Percentiles rank a stretch among this genome's conserved stretches.
Evolutionary conservation across 1,139 yeast genomes (phyloP).

Genomic region (Magnusiomyces suaveolens): DNA sequence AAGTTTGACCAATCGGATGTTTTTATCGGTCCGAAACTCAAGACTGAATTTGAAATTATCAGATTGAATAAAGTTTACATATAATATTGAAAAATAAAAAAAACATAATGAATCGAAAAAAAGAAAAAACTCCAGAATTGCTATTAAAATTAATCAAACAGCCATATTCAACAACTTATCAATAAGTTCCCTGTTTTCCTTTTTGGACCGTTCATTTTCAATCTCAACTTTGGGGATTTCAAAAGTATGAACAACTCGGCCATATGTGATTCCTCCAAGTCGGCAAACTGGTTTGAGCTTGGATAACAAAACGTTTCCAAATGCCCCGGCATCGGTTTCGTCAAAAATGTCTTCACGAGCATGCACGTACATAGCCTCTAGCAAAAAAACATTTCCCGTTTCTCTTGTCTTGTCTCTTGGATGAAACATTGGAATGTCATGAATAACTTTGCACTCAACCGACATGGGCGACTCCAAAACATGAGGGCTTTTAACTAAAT

Average conservation of each 20-base stretch:
- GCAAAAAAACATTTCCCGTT: conserved; percentile 38
- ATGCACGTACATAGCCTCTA: conserved; percentile 51
- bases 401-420: conserved; percentile 35
- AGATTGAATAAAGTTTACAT: too few relatives aligned
- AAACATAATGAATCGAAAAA: too few relatives aligned
- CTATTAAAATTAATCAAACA: too few relatives aligned
- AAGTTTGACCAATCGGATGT: too few relatives aligned
- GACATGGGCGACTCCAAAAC: conserved; percentile 55
- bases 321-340: conserved; percentile 22
- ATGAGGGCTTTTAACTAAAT: conserved; percentile 42
- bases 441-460: conserved; percentile 45
- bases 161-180: too few relatives aligned
- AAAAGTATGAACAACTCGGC: conserved; percentile 37
- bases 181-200: conserved; percentile 1
- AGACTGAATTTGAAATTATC: too few relatives aligned
- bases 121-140: too few relatives aligned
- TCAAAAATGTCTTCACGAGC: conserved; percentile 46
- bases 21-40: too few relatives aligned
- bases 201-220: conserved; percentile 16
- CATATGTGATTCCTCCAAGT: conserved; percentile 46
- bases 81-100: too few relatives aligned
- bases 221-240: conserved; percentile 40
- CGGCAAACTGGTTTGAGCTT: conserved; percentile 47
- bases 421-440: conserved; percentile 39
- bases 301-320: conserved; percentile 33